A percentile compares a stretch with the other conserved stretches of the same genome.
Evolutionary conservation across 768 basidiomycete genomes (phyloP).

Genomic region (Boletus vermiculosoides): DNA sequence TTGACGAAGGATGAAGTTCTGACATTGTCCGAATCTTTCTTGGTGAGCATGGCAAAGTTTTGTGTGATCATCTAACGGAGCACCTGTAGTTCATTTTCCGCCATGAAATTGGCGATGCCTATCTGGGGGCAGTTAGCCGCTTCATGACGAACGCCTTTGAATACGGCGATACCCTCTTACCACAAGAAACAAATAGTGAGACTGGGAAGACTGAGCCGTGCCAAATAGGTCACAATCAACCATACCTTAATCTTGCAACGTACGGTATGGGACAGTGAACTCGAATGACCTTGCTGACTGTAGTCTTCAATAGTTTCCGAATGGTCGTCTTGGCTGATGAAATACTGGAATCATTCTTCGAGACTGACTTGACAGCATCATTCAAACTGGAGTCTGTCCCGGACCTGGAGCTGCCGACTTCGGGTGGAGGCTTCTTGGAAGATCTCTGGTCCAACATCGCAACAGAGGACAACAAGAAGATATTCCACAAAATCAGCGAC

Average conservation of each 20-base stretch:
- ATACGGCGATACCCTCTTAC: conserved; percentile 91
- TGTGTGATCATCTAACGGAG: conserved; percentile 3
- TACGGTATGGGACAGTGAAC: conserved; percentile 33
- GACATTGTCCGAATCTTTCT: conserved; percentile 89
- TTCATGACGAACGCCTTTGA: conserved; percentile 99
- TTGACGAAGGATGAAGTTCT: conserved; percentile 96
- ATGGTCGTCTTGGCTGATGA: conserved; percentile 99
- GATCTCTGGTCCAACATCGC: conserved; percentile 90
- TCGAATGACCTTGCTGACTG: conserved; percentile 9
- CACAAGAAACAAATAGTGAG: conserved; percentile 35
- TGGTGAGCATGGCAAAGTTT: conserved; percentile 46
- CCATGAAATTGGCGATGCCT: conserved; percentile 93
- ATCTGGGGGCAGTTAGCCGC: conserved; percentile 91
- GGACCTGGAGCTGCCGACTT: conserved; percentile 61
- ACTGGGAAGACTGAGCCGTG: conserved; percentile 43
- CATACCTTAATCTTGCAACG: conserved; percentile 91
- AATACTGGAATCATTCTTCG: conserved; percentile 95
- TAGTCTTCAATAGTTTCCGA: conserved; percentile 65
- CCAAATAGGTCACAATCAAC: conserved; percentile 70
- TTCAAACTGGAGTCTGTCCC: conserved; percentile 76
- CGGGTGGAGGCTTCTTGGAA: conserved; percentile 65
- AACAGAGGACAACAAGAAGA: conserved; percentile 88
- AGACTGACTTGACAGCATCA: conserved; percentile 83
- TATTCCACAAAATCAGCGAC: conserved; percentile 91
- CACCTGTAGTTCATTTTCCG: conserved; percentile 91